Conservation (phyloP, 2,329 filamentous ascomycete species). For the Cladophialophora bantiana region DNA sequence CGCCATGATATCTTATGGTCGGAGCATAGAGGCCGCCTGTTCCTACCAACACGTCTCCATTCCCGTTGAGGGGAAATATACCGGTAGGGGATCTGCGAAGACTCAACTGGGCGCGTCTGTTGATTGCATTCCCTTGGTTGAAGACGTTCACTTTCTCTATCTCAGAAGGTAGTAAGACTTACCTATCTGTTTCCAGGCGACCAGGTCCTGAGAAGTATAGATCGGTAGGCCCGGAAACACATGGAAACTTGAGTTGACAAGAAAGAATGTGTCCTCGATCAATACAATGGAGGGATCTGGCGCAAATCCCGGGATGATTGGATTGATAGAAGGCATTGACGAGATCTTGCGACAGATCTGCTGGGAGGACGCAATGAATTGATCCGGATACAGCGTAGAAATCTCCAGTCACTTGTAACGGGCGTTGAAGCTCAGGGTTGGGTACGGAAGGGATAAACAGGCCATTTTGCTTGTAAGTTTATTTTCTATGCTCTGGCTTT, state of each 20-base stretch:
- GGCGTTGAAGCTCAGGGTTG: not conserved
- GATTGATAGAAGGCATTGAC: conserved; percentile 46
- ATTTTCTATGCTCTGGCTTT: not conserved
- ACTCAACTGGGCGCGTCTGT: conserved; percentile 43
- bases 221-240: conserved; percentile 67
- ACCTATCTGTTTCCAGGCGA: conserved; percentile 49
- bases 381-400: not conserved
- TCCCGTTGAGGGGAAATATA: not conserved
- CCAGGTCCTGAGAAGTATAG: conserved; percentile 61
- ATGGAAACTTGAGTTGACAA: conserved; percentile 69
- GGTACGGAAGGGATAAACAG: not conserved
- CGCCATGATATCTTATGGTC: conserved; percentile 55
- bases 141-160: not conserved
- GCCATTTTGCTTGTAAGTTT: not conserved
- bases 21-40: conserved; percentile 25
- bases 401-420: not conserved
- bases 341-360: not conserved
- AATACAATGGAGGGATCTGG: conserved; percentile 66
- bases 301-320: conserved; percentile 67
- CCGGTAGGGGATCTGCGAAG: not conserved
- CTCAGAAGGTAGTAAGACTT: not conserved
- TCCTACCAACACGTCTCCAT: not conserved
- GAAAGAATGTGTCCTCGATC: conserved; percentile 61
- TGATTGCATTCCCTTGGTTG: conserved; percentile 37
- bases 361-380: not conserved